A percentile compares a stretch with the other conserved stretches of the same genome.
Conservation (phyloP, 2,329 filamentous ascomycete genomes). For the Epichloe typhina region DNA sequence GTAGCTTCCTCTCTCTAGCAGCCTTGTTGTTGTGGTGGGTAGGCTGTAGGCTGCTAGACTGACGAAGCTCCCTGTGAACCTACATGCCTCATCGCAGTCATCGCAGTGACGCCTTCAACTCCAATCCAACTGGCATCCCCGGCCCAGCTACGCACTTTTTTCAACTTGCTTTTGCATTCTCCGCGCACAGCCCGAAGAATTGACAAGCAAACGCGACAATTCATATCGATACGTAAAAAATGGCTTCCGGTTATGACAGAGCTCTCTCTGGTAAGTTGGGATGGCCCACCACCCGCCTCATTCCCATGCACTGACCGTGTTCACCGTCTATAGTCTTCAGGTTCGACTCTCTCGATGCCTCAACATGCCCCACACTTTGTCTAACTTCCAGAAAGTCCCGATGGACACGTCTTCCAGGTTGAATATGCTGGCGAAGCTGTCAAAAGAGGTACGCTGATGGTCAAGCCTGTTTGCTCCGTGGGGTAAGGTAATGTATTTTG, state of each 20-base stretch:
- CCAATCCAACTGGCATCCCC: constrained; percentile 2
- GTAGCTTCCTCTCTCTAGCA: not conserved
- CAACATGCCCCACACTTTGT: not conserved
- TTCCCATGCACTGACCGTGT: constrained; percentile 24
- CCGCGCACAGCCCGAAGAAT: not conserved
- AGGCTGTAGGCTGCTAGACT: constrained; percentile 25
- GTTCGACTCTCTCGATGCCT: constrained; percentile 26
- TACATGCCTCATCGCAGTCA: not conserved
- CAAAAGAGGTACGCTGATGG: constrained; percentile 62
- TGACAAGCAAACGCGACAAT: not conserved
- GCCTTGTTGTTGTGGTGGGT: constrained; percentile 6
- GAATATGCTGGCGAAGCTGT: constrained; percentile 98
- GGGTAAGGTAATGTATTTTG: constrained; percentile 7
- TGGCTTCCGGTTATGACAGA: constrained; percentile 98
- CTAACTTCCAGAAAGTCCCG: constrained; percentile 59
- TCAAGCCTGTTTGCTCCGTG: constrained; percentile 1
- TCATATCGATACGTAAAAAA: constrained; percentile 16
- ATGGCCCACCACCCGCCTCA: constrained; percentile 4
- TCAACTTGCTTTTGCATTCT: not conserved
- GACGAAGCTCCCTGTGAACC: constrained; percentile 22
- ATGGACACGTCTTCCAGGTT: constrained; percentile 99
- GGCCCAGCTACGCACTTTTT: not conserved
- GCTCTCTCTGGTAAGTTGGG: constrained; percentile 80
- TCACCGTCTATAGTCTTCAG: constrained; percentile 59
- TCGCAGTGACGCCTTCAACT: constrained; percentile 1